Evolutionary conservation across 129 eudicot genomes (phyloP).

Genomic region (Arctium minus): DNA sequence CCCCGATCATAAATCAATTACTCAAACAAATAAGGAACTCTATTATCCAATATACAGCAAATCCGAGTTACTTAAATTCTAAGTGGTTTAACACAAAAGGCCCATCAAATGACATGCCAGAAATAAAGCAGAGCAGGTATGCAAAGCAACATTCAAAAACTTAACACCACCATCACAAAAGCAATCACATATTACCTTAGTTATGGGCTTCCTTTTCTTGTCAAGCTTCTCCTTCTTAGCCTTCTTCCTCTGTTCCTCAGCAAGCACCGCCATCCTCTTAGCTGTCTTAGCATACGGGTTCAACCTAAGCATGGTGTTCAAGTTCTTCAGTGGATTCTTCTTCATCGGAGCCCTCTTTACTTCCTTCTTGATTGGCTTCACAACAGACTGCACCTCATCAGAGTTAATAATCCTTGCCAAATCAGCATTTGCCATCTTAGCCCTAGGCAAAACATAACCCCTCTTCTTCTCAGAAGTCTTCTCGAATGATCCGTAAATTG

Average conservation of each 20-base stretch:
- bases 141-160: background rate
- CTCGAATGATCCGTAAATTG: constrained; percentile 51
- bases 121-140: background rate
- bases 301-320: constrained; percentile 65
- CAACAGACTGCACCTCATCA: constrained; percentile 74
- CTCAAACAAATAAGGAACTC: background rate
- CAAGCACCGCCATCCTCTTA: constrained; percentile 67
- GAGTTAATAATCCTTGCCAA: constrained; percentile 68
- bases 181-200: constrained; percentile 38
- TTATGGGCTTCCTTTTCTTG: constrained; percentile 50
- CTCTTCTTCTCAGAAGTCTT: constrained; percentile 61
- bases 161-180: background rate
- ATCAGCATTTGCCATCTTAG: constrained; percentile 71
- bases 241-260: constrained; percentile 70
- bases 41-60: background rate
- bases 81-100: background rate
- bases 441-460: constrained; percentile 62
- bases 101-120: background rate
- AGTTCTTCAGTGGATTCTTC: constrained; percentile 81
- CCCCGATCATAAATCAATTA: too few species aligned
- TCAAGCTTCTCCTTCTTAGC: constrained; percentile 71
- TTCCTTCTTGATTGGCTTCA: constrained; percentile 66
- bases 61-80: background rate
- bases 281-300: constrained; percentile 85
- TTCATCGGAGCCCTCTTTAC: constrained; percentile 65